These are phyloP conservation scores for Globisporangium solare DNA, from an alignment of 352 stramenopile genomes.

Conservation along the genomic window DNA sequence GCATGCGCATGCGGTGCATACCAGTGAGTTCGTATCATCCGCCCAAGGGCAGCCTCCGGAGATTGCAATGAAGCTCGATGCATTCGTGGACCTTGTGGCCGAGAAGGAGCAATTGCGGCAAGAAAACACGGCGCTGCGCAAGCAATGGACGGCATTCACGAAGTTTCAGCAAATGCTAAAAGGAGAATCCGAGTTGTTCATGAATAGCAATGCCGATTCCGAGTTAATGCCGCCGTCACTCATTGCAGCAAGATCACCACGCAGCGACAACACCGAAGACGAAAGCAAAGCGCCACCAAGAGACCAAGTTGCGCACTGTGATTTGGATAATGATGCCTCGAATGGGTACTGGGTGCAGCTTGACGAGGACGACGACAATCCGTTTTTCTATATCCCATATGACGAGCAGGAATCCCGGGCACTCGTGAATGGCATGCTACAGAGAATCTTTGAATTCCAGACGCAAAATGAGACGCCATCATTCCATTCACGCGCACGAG, in stretches of 20 bases:
- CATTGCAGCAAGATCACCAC: too few relatives aligned
- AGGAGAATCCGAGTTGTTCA: too few relatives aligned
- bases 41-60: too few relatives aligned
- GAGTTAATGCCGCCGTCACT: too few relatives aligned
- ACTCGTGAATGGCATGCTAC: not conserved
- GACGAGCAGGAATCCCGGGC: not conserved
- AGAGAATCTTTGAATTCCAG: constrained; percentile 5
- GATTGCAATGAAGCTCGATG: not conserved
- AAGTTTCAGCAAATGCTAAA: not conserved
- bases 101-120: not conserved
- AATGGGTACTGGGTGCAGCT: constrained; percentile 1
- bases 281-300: too few relatives aligned
- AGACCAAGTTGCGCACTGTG: too few relatives aligned
- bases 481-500: not conserved
- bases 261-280: too few relatives aligned
- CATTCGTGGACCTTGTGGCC: not conserved
- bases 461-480: not conserved
- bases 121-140: not conserved
- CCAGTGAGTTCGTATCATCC: not conserved
- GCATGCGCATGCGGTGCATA: not conserved
- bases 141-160: not conserved
- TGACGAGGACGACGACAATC: not conserved
- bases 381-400: constrained; percentile 3
- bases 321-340: too few relatives aligned
- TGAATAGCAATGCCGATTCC: too few relatives aligned